Base-by-base conservation (phyloP, 176 grass and related monocot genomes). In the Calamus simplicifolius region DNA sequence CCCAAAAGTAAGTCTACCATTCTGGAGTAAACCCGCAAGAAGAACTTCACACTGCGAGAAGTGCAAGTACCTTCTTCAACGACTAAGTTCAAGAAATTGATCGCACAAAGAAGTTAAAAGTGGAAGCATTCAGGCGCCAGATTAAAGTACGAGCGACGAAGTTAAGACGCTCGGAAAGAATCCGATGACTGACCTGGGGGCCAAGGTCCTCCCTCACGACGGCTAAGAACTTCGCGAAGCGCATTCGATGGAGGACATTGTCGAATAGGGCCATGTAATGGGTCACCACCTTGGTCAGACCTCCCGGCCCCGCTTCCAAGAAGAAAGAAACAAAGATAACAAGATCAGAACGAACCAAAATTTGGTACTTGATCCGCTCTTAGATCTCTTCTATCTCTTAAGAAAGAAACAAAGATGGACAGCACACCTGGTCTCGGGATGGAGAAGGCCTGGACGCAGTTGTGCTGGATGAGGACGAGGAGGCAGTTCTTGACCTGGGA, bases 1-100 rank as follows among this genome's bases (percentile, higher is more conserved):
- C 54, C 85, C 62, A 70, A 97, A 91, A 77, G 92, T 97, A 69
- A 97, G 78, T 58, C 87, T 91, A 57, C 87, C 92, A 80, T 97
- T 84, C 64, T 80, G 78, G 72, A 97, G 62, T 66, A 97, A 73
- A 66, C 83, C 87, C 71, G 88, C 78, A 4, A 88, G 75, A 80
- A 97, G 69, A 67, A 27, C 43, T 79, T 90, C 86, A 54, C 81
- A 85, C 91, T 96, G 52, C 61, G 82, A 77, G 53, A 80, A 43
- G 8, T 23, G 21, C 21, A 23, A 23, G 21, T 23, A 23, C 21
- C 21, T 23, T 23, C 21, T 23, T 23, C 21, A 23, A 23, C 21
- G 21, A 23, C 21, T 23, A 23, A 23, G 21, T 29, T 29, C 28
- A 29, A 29, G 5, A 29, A 29, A 29, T 29, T 29, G 28, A 29